Conservation (phyloP, 2,329 filamentous ascomycete genomes). For the Colletotrichum zoysiae region DNA sequence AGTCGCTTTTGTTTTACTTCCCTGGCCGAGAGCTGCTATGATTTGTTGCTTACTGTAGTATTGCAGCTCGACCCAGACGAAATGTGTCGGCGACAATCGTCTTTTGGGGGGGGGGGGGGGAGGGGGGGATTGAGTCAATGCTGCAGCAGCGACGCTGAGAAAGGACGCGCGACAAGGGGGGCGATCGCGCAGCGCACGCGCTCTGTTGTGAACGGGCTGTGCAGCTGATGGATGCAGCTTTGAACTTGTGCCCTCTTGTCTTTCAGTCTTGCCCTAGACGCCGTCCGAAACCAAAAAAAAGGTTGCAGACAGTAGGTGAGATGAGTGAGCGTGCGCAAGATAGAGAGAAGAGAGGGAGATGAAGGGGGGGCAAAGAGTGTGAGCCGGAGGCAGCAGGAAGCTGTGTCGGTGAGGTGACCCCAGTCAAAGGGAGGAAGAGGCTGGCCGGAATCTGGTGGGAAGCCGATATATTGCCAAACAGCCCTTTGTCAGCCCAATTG, state of each 20-base stretch:
- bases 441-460: constrained; percentile 22
- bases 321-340: neutral
- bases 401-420: constrained; percentile 21
- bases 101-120: constrained; percentile 14
- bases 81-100: constrained; percentile 29
- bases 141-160: constrained; percentile 28
- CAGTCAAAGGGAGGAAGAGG: constrained; percentile 27
- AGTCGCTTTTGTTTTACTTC: constrained; percentile 26
- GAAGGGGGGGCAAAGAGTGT: neutral
- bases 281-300: constrained; percentile 26
- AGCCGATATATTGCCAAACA: constrained; percentile 11
- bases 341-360: neutral
- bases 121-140: constrained; percentile 21
- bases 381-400: constrained; percentile 18
- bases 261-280: constrained; percentile 27
- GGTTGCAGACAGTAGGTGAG: constrained; percentile 21
- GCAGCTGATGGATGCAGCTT: constrained; percentile 27
- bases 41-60: constrained; percentile 49
- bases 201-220: constrained; percentile 34
- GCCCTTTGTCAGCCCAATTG: constrained; percentile 28
- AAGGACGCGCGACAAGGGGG: constrained; percentile 38
- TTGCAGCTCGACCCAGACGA: constrained; percentile 32
- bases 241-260: constrained; percentile 30
- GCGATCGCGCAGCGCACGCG: constrained; percentile 26
- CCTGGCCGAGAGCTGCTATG: constrained; percentile 46